Base-by-base conservation (phyloP, 768 basidiomycete genomes). In the Tulasnella sp. region DNA sequence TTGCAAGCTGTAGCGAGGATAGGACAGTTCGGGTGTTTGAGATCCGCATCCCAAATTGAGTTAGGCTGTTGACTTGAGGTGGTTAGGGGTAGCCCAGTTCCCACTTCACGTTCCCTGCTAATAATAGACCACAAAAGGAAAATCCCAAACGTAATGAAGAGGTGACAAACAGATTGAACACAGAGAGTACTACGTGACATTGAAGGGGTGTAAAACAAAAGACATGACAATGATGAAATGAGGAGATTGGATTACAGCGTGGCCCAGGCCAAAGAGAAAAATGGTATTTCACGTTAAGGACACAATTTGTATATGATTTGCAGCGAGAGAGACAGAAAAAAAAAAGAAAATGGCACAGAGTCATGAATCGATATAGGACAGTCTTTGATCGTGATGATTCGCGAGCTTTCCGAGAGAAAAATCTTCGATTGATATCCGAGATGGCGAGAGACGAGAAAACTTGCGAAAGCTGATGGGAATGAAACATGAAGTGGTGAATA, bases 1-100 rank as follows among this genome's bases (percentile, higher is more conserved):
- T 96, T 46, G 92, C 88, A 29, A 88, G 80, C 53, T 88, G 88
- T 60, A 86, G 87, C 65, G 89, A 93, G 69, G 92, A 96, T 72
- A 80, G 86, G 70, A 84, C 83, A 71, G 70, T 92, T 66, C 83
- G 79, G 65, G 72, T 93, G 69, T 68, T 79, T 65, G 70, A 70
- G 61, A 69, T 87, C 68, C n/a, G n/a, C n/a, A n/a, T n/a, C n/a
- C n/a, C n/a, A n/a, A n/a, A n/a, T n/a, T n/a, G n/a, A 75, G 72
- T 57, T 43, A 54, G 42, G 41, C 25, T 48, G 35, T 62, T n/a
- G n/a, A n/a, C n/a, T n/a, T n/a, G n/a, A n/a, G n/a, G n/a, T n/a
- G n/a, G n/a, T n/a, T n/a, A n/a, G n/a, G n/a, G n/a, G n/a, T n/a
- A n/a, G n/a, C n/a, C n/a, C n/a, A n/a, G n/a, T n/a, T n/a, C n/a